phyloP scores from a whole-genome alignment of 83 land plant species.

The Diphasiastrum complanatum region DNA sequence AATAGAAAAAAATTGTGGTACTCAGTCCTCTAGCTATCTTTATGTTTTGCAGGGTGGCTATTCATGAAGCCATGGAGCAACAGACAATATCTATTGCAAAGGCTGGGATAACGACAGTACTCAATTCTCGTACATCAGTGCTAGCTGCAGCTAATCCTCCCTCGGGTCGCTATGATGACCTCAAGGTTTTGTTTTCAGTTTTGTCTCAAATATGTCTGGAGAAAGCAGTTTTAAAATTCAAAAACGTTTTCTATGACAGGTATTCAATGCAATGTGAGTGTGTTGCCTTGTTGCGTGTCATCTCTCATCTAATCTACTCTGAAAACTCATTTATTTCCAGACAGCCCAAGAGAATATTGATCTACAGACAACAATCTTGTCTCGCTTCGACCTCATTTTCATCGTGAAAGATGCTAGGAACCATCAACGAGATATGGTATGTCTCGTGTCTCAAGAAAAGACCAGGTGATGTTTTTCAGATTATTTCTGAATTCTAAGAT shows the following conservation, averaged over 20 bases:
- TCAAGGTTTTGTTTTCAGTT: slow-evolving; percentile 51
- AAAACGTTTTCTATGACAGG: no score
- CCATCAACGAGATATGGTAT: slow-evolving; percentile 88
- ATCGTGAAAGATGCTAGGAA: slow-evolving; percentile 89
- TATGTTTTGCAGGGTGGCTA: slow-evolving; percentile 66
- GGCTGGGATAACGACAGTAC: slow-evolving; percentile 98
- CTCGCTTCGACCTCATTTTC: slow-evolving; percentile 94
- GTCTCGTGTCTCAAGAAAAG: not conserved
- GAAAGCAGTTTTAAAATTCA: no score
- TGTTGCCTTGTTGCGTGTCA: no score
- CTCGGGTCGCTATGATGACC: slow-evolving; percentile 97
- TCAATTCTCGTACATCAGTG: slow-evolving; percentile 94
- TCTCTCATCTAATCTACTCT: no score
- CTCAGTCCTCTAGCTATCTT: not conserved
- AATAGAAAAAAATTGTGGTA: no score
- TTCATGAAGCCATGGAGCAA: slow-evolving; percentile 99
- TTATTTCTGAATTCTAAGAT: not conserved
- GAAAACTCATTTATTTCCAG: slow-evolving; percentile 52
- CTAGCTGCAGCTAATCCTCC: slow-evolving; percentile 99
- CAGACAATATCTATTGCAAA: slow-evolving; percentile 98
- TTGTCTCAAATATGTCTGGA: no score
- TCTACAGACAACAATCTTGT: slow-evolving; percentile 93
- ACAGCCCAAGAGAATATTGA: slow-evolving; percentile 98
- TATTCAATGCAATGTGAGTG: no score
- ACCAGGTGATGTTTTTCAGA: not conserved